A percentile compares a stretch with the other conserved stretches of the same genome.
These are phyloP conservation scores for Magnusiomyces fungicola DNA, from an alignment of 1,139 yeast genomes.

Conservation along the genomic window DNA sequence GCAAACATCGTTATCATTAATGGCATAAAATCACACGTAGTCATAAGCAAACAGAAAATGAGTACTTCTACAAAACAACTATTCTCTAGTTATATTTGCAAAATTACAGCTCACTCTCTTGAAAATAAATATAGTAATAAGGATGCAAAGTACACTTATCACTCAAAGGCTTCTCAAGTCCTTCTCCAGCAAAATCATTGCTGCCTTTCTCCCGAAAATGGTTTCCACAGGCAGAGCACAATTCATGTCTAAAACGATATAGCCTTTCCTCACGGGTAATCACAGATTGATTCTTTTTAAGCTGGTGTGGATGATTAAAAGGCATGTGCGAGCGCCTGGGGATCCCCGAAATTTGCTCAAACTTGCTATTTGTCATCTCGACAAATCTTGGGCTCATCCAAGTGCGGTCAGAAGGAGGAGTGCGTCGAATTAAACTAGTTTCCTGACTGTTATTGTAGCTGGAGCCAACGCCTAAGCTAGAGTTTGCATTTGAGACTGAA, in stretches of 20 bases:
- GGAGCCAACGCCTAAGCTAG: too few relatives aligned
- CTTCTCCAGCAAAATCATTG: not conserved
- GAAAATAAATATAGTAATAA: not conserved
- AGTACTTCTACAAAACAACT: too few relatives aligned
- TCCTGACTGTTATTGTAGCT: too few relatives aligned
- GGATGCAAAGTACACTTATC: not conserved
- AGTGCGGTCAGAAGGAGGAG: slow-evolving; percentile 1
- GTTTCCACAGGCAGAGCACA: slow-evolving; percentile 5
- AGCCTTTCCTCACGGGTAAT: slow-evolving; percentile 3
- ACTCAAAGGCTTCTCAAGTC: not conserved
- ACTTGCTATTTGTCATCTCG: not conserved
- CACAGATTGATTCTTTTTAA: not conserved
- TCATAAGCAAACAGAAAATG: too few relatives aligned
- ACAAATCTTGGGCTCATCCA: slow-evolving; percentile 1
- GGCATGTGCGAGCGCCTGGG: slow-evolving; percentile 1
- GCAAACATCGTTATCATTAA: too few relatives aligned
- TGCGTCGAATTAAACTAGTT: too few relatives aligned
- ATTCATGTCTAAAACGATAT: not conserved
- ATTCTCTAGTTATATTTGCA: too few relatives aligned
- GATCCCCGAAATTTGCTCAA: not conserved
- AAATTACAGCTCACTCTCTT: too few relatives aligned
- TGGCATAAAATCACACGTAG: too few relatives aligned
- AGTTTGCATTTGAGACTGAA: too few relatives aligned
- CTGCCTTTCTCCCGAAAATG: not conserved
- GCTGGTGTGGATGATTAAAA: not conserved